Evolutionary conservation across 176 grass and related monocot genomes (phyloP).

Genomic region (Chloris gayana): DNA sequence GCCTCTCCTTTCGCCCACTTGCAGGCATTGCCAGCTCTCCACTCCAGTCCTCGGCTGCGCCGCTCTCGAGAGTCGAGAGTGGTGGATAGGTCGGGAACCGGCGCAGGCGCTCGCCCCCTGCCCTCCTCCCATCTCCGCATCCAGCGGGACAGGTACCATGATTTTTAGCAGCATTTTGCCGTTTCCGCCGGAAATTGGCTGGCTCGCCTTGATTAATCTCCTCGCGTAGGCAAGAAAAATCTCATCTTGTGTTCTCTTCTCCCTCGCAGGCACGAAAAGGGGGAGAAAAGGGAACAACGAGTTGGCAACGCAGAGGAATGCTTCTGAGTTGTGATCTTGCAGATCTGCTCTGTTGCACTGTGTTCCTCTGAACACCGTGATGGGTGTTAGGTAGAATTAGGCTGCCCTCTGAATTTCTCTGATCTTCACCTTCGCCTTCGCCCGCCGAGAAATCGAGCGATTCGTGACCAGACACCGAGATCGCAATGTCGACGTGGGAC

Average conservation of each 20-base stretch:
- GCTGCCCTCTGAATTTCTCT: neutral
- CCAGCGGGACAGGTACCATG: neutral
- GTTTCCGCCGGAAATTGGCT: neutral
- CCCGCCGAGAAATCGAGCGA: neutral
- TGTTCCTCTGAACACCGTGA: neutral
- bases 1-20: slow-evolving; percentile 2
- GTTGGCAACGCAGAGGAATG: neutral
- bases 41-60: slow-evolving; percentile 18
- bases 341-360: slow-evolving; percentile 37
- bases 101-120: neutral
- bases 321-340: slow-evolving; percentile 5
- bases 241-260: neutral
- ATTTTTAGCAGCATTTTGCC: slow-evolving; percentile 19
- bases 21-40: slow-evolving; percentile 29
- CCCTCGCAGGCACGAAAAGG: neutral
- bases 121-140: neutral
- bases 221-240: no score
- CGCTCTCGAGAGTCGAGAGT: slow-evolving; percentile 5
- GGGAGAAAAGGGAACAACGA: neutral
- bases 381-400: neutral
- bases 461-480: neutral
- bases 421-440: neutral
- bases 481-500: slow-evolving; percentile 62
- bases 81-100: neutral
- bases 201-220: no score